Base-by-base conservation (phyloP, 2,329 filamentous ascomycete species). In the Pseudogymnoascus sp. region DNA sequence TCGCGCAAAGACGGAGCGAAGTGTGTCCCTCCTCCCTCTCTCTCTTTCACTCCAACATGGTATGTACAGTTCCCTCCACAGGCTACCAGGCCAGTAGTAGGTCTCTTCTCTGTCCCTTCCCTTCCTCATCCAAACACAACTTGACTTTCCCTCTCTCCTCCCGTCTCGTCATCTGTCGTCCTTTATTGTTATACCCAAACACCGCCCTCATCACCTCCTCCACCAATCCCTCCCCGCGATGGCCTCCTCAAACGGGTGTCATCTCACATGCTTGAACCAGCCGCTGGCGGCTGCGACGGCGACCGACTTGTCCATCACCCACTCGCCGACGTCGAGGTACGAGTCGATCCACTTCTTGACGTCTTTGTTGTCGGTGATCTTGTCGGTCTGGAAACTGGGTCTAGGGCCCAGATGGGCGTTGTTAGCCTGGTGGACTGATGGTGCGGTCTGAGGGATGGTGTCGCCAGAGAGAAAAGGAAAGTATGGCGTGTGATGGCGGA, bases 231-330 rank as follows among this genome's bases (percentile, higher is more conserved):
- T 56, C 50, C 23, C 4, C 23, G 3, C 50, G 2, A 56, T 4
- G 2, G 17, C 17, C 15, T 31, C 59, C 31, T 35, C 59, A 60
- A 35, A 19, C 15, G 59, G 29, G 3, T 9, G 67, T 80, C 80
- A 96, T 79, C 93, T 85, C 76, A 86, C 93, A 73, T 95, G 85
- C 80, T 97, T 93, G 75, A 99, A 99, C 78, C 87, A 99, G 65
- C 88, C 84, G 74, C 90, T 96, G 59, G 89, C 88, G 44, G 91
- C 89, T 74, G 96, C 90, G 64, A 97, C 85, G 42, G 93, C 93
- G 33, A 97, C 91, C 31, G 92, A 96, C 79, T 96, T 90, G 77
- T 99, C 95, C 92, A 99, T 96, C 68, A 97, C 90, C 86, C 92
- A 96, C 80, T 99, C 95, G 70, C 95, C 95, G 17, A 97, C 88